Evolutionary conservation across 345 rosid genomes (phyloP), one percentile per base, ranked within the genome.

Genomic region (Rhodamnia argentea): DNA sequence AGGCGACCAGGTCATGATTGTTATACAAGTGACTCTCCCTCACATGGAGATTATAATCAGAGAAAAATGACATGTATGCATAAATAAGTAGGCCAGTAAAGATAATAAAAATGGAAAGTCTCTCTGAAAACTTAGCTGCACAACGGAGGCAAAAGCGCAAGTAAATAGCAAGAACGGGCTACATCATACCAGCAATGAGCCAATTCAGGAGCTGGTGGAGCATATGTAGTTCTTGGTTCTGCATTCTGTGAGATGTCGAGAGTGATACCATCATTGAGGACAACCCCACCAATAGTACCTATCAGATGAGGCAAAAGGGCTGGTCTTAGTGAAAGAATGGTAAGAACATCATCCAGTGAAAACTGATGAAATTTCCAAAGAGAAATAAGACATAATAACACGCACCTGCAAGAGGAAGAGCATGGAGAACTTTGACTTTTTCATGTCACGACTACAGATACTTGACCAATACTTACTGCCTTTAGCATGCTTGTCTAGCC

Each of bases 131-230:
- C 32, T 64, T 64, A 16, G 76, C 76, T 8, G 13, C 76, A 64
- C 23, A 18, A 32, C 10, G 13, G 12, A 64, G 44, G 23, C 37
- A 32, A 64, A 64, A 32, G 78, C 37, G 32, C 20, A 10, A 64
- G 44, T 29, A 29, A 82, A 4, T 7, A 18, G 10, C 32, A 11
- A 32, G 24, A 60, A 52, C 44, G 10, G n/a, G 50, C 51, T 32
- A 40, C 82, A 82, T 88, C 87, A 84, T 93, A 96, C 98, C 98
- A 50, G 97, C 94, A 86, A 93, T 90, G 62, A 87, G 90, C 98
- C 98, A 96, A 88, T 93, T 96, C 86, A 95, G 91, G 87, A 96
- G 83, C 92, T 95, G 98, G 91, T 96, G 99, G 83, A 92, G 52
- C 24, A 91, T 86, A 85, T 92, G 98, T 86, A 96, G 91, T 90